A percentile compares a stretch with the other conserved stretches of the same genome.
phyloP scores from a whole-genome alignment of 2,329 filamentous ascomycete species.

The Trichoderma simmonsii region DNA sequence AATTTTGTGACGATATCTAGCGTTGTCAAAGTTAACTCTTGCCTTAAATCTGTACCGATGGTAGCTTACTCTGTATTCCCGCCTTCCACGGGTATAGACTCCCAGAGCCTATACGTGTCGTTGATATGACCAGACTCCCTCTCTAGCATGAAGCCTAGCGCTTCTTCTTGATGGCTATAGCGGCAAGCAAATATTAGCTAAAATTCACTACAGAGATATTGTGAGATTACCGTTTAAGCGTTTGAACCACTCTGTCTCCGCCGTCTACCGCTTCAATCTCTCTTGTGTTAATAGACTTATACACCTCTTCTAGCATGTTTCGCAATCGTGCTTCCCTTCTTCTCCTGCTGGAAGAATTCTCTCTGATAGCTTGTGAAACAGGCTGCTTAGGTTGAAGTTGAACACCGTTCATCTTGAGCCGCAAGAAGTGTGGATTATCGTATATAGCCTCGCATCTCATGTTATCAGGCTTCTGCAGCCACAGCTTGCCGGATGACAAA shows the following conservation, averaged over 20 bases:
- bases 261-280: conserved; percentile 22
- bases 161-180: conserved; percentile 38
- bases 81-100: conserved; percentile 23
- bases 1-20: conserved; percentile 39
- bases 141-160: conserved; percentile 38
- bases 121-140: conserved; percentile 36
- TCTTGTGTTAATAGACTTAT: background rate
- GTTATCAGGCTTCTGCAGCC: conserved; percentile 35
- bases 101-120: conserved; percentile 33
- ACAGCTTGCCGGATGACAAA: conserved; percentile 32
- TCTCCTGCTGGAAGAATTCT: background rate
- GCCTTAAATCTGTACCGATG: no score
- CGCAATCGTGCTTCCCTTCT: background rate
- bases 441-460: conserved; percentile 11
- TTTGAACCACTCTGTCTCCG: conserved; percentile 24
- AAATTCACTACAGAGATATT: background rate
- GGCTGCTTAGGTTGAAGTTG: background rate
- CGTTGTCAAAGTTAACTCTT: background rate
- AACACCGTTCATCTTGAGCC: background rate
- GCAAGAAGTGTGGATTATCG: conserved; percentile 14
- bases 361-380: background rate
- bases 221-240: conserved; percentile 27
- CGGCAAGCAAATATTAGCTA: background rate
- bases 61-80: conserved; percentile 27
- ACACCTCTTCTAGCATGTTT: background rate